phyloP scores from a whole-genome alignment of 2,329 filamentous ascomycete genomes.

The Trichophyton verrucosum region DNA sequence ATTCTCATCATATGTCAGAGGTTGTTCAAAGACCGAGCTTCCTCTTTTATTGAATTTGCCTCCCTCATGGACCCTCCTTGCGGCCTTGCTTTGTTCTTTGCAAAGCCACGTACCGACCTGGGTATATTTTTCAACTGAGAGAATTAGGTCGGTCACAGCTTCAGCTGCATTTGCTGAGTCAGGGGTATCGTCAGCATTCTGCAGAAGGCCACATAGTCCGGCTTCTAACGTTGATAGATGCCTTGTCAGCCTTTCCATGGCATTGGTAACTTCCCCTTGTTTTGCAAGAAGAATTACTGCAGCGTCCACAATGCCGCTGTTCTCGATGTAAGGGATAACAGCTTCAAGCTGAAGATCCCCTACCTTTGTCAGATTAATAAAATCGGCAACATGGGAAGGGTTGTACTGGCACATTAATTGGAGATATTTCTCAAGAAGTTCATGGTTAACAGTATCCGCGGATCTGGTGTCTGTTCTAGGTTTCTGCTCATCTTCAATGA shows the following conservation, averaged over 20 bases:
- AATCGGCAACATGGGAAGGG: slow-evolving; percentile 69
- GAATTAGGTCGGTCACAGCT: slow-evolving; percentile 60
- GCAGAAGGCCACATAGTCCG: slow-evolving; percentile 60
- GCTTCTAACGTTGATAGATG: slow-evolving; percentile 71
- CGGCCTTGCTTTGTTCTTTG: slow-evolving; percentile 64
- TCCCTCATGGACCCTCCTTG: slow-evolving; percentile 21
- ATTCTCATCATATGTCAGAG: slow-evolving; percentile 48
- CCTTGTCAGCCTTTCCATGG: slow-evolving; percentile 71
- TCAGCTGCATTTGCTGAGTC: slow-evolving; percentile 49
- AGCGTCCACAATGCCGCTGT: slow-evolving; percentile 80
- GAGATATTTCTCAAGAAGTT: slow-evolving; percentile 71
- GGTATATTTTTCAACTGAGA: slow-evolving; percentile 73
- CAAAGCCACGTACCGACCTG: slow-evolving; percentile 94
- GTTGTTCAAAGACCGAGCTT: slow-evolving; percentile 41
- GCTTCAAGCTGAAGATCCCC: slow-evolving; percentile 67
- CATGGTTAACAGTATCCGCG: slow-evolving; percentile 34
- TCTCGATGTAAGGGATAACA: slow-evolving; percentile 77
- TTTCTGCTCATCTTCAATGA: slow-evolving; percentile 53
- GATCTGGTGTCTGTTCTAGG: slow-evolving; percentile 21
- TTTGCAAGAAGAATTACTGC: slow-evolving; percentile 82
- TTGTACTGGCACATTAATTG: slow-evolving; percentile 84
- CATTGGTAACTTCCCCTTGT: slow-evolving; percentile 69
- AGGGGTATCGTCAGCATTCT: slow-evolving; percentile 45
- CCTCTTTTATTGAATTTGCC: slow-evolving; percentile 25
- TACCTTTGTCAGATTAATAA: slow-evolving; percentile 62